phyloP scores from a whole-genome alignment of 257 asterid species.

The Jacaranda copaia region DNA sequence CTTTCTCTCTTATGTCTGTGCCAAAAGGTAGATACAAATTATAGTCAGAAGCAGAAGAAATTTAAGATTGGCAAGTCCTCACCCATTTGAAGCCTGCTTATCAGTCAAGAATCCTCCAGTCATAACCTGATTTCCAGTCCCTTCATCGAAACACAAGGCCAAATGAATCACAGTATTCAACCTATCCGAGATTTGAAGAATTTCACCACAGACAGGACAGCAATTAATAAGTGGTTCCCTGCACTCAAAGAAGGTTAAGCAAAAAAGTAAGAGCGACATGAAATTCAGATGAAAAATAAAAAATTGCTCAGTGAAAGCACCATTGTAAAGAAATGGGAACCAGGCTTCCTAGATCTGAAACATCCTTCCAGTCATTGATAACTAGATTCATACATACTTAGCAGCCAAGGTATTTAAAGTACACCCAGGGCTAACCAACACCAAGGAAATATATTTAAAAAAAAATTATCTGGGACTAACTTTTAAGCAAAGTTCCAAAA shows the following conservation, averaged over 20 bases:
- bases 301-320: background rate
- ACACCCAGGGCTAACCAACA: conserved; percentile 5
- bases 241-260: conserved; percentile 39
- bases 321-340: conserved; percentile 7
- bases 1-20: conserved; percentile 26
- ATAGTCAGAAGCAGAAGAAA: conserved; percentile 32
- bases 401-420: conserved; percentile 22
- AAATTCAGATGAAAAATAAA: conserved; percentile 1
- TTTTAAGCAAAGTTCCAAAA: background rate
- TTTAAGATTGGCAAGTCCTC: conserved; percentile 41
- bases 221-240: conserved; percentile 91
- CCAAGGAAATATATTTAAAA: background rate
- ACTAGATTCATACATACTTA: conserved; percentile 13
- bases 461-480: background rate
- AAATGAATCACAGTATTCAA: conserved; percentile 84
- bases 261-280: conserved; percentile 22
- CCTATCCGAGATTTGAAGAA: conserved; percentile 78
- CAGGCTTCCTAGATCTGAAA: conserved; percentile 5
- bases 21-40: conserved; percentile 31
- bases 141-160: conserved; percentile 98
- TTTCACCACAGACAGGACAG: conserved; percentile 97
- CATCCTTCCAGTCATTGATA: conserved; percentile 7
- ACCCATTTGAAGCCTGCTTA: conserved; percentile 98
- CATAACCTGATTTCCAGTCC: conserved; percentile 97
- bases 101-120: conserved; percentile 98